Base-by-base conservation (phyloP, 1,284 basidiomycete species). In the Cryptococcus jaspeensis region DNA sequence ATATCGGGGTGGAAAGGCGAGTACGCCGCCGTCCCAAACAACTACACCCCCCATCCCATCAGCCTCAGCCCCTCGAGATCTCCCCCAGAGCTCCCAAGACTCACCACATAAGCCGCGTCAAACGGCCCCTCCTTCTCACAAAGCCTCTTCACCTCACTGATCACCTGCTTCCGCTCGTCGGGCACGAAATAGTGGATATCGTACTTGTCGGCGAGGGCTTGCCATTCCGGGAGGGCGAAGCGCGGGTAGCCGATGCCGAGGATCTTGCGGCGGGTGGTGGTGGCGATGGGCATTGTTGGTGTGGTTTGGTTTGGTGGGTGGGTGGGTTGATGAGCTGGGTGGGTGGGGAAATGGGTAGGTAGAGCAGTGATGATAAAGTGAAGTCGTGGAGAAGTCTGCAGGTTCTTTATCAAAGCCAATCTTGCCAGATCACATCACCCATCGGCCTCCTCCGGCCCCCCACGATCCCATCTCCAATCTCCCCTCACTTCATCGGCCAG, bases 131-230 rank as follows among this genome's bases (percentile, higher is more conserved):
- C 44, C 50, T 65, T 56, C 8, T 65, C 60, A 25, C 63, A 63
- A 11, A 66, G 41, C 32, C 58, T 44, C 53, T 62, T 58, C 32
- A 68, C 55, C 56, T 68, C 63, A 13, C 45, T 25, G 44, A 66
- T 56, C 16, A 66, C 66, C 51, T 66, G 64, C 15, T 46, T 47
- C 8, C 66, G 55, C 22, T 63, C 63, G 7, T 49, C 44, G 9
- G 66, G 66, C n/a, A 64, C 49, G 40, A 68, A 68, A 44, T 61
- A 62, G 57, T 65, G 64, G 46, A 69, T 61, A 43, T 69, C 67
- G 44, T 63, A 67, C 16, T 51, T 44, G 23, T 65, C 53, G 15
- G 48, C 45, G 44, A 69, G 57, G 18, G 43, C 53, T 37, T 65
- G 48, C 40, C 56, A 69, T 51, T 69, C 67, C 1, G 41, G 42